phyloP scores from a whole-genome alignment of 108 stramenopile genomes.

The Skeletonema marinoi region DNA sequence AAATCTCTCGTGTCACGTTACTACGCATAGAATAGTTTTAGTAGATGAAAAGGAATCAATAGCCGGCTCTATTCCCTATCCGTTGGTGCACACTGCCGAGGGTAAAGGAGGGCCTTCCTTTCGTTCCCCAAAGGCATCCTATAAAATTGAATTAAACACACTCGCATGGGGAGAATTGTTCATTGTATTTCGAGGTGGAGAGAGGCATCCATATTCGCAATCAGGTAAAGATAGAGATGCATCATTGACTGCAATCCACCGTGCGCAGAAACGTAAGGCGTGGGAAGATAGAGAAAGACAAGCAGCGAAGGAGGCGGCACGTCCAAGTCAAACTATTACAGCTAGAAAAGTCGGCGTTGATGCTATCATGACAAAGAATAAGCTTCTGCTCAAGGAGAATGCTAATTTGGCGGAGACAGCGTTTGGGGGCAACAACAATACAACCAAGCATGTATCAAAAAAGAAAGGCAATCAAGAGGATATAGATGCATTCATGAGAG shows the following conservation, averaged over 20 bases:
- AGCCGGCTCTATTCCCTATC: conserved; percentile 46
- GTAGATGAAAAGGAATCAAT: conserved; percentile 32
- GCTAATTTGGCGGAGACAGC: conserved; percentile 69
- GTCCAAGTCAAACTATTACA: conserved; percentile 18
- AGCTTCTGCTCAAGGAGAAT: conserved; percentile 60
- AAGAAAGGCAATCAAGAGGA: conserved; percentile 38
- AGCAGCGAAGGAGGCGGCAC: conserved; percentile 40
- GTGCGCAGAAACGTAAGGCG: conserved; percentile 62
- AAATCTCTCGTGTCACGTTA: conserved; percentile 44
- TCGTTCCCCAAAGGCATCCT: conserved; percentile 39
- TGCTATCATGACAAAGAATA: conserved; percentile 71
- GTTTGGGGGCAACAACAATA: conserved; percentile 26
- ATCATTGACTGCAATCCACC: conserved; percentile 45
- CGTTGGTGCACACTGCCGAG: conserved; percentile 51
- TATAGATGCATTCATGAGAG: conserved; percentile 70
- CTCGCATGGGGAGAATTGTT: conserved; percentile 66
- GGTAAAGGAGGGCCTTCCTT: conserved; percentile 55
- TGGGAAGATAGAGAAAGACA: conserved; percentile 62
- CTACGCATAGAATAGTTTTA: conserved; percentile 39
- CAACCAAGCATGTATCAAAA: neutral
- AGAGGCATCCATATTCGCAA: conserved; percentile 26
- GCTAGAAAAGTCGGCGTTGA: conserved; percentile 65
- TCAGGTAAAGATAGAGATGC: conserved; percentile 66
- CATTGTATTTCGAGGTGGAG: conserved; percentile 54
- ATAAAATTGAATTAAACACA: conserved; percentile 56